Evolutionary conservation across 75 land plant species (phyloP), one percentile per base, ranked within the genome.

Genomic region (Isoetes taiwanensis): DNA sequence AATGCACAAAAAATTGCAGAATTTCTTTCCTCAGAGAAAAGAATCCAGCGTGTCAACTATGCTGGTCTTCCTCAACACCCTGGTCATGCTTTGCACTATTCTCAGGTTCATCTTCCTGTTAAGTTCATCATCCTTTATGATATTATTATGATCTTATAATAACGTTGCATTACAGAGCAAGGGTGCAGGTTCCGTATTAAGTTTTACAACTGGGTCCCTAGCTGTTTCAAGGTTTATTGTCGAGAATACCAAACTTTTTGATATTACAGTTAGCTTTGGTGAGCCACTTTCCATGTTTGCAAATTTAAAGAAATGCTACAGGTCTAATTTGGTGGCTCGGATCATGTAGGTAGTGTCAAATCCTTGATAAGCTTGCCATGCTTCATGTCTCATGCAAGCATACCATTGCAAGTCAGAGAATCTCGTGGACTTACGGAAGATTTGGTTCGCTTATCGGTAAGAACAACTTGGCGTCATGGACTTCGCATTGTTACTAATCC

Each of bases 381-480:
- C 74, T 93, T 87, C 69, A 87, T 93, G 98, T 93, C 95, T 2
- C 98, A 93, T 70, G 95, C 98, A 53, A 88, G 86, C 64, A 87
- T 93, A 59, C 90, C 98, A 28, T 58, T 66, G 34, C 57, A 63
- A 39, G 86, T 93, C 32, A 82, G 86, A 0, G 72, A 84, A 46
- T 74, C 81, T 0, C 72, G 98, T 57, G 98, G 96, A 32, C 62
- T 93, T 26, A 79, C 77, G 25, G 79, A 93, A 59, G 95, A 93
- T 57, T 78, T 93, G 16, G 55, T 93, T 25, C 82, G 89, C 28
- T 63, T 93, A 8, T 93, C 89, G 4, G 96, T 86, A 70, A 62
- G 73, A 57, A 4, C n/a, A n/a, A n/a, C n/a, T n/a, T n/a, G n/a
- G n/a, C n/a, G n/a, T 16, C 52, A 17, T 16, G 8, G 17, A 48